Base-by-base conservation (phyloP, 306 rosid species). In the Casuarina glauca region DNA sequence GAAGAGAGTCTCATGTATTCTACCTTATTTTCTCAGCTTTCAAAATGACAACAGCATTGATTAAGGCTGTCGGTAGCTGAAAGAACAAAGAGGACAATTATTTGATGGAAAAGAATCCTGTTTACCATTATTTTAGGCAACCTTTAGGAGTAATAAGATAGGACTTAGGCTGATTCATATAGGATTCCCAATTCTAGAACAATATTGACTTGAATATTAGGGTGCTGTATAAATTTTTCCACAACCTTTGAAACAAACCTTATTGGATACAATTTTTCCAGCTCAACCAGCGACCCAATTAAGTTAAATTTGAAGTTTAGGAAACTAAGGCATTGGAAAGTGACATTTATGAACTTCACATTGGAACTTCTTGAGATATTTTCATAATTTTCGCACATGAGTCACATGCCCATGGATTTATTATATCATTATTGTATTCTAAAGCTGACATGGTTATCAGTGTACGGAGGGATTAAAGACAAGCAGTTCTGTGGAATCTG, bases 381-480 rank as follows among this genome's bases (percentile, higher is more conserved):
- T 62, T 62, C 69, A 35, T 36, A 10, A 53, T 19, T 13, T 39
- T 41, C 26, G 60, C 48, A 70, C 74, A 2, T 35, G 3, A 19
- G 19, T 73, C 51, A 43, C 49, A 42, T 82, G 73, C 36, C 13
- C 41, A 20, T 15, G 15, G 44, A 46, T 26, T 41, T 35, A 61
- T 74, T 51, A 46, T 20, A 1, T 78, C 43, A 32, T 32, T 38
- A 53, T 32, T 42, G 26, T 55, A 58, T 50, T 36, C 63, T 50
- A 6, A 54, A 79, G 44, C n/a, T 87, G 20, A 77, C 49, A n/a
- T 75, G 43, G 60, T 83, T 78, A 60, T 62, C 87, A 90, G 93
- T 26, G 75, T 46, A 74, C 3, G 35, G 84, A 84, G 54, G 87
- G 75, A 61, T 73, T 66, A 41, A 74, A 81, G 57, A 75, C 75